Evolutionary conservation across 2,329 filamentous ascomycete species (phyloP), one percentile per base, ranked within the genome.

Genomic region (Didymella pomorum): DNA sequence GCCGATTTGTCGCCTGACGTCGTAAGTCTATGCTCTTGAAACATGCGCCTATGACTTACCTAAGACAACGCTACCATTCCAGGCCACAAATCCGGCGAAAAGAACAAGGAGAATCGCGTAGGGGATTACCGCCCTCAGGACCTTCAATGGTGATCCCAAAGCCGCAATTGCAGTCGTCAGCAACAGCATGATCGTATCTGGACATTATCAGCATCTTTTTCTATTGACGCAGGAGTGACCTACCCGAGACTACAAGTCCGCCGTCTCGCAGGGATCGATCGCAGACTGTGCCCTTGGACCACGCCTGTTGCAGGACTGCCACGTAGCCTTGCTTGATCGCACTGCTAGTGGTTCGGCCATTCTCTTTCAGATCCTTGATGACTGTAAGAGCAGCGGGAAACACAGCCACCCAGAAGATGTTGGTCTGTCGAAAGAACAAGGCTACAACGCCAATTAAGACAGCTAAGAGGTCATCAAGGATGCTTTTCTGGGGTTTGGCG

Each of bases 11-110:
- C 95, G 35, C 93, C 91, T 92, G 55, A 3, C 21, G 21, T 11
- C 1, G 37, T 75, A 18, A 74, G 62, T 12, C 26, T 10, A 25
- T n/a, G 37, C 14, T 18, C 3, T 10, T 12, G 33, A 28, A 4
- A 21, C 23, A 44, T 25, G 11, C 11, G 21, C 4, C 5, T 23
- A 26, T n/a, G n/a, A 63, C 81, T 65, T 79, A 90, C 91, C 93
- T 2, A 99, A 85, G 1, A 98, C 95, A 18, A 99, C 94, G 11
- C 93, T 89, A 7, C 91, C 90, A 68, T 99, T 99, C 90, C 90
- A 95, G 9, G 84, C 67, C 0, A 98, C 88, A 72, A 98, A 98
- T 0, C 75, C 81, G 2, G 77, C 85, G 71, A 99, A 99, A 0
- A 86, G 78, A 0, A 72, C 72, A 8, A 97, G 77, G 1, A 96